These are phyloP conservation scores for Euphrasia arctica DNA, from an alignment of 305 asterid genomes.

Conservation along the genomic window DNA sequence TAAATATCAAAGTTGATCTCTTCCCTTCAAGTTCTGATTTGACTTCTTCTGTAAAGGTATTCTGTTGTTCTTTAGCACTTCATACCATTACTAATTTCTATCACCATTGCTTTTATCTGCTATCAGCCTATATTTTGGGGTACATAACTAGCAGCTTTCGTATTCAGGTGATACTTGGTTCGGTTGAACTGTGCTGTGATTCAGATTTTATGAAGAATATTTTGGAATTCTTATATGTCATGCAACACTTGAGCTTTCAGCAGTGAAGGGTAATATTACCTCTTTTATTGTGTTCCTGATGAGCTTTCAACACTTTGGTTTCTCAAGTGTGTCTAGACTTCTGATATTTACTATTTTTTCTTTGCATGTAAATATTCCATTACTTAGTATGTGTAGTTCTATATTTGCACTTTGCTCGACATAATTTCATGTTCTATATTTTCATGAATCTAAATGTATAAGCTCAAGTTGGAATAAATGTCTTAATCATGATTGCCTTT, in stretches of 20 bases:
- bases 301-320: constrained; percentile 16
- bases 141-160: constrained; percentile 27
- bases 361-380: constrained; percentile 2
- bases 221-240: constrained; percentile 45
- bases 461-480: constrained; percentile 4
- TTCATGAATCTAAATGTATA: not conserved
- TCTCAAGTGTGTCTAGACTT: constrained; percentile 15
- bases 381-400: constrained; percentile 9
- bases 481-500: constrained; percentile 3
- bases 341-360: constrained; percentile 9
- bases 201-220: constrained; percentile 56
- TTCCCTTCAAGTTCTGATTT: constrained; percentile 44
- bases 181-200: constrained; percentile 61
- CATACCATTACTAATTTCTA: constrained; percentile 19
- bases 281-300: constrained; percentile 15
- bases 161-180: constrained; percentile 60
- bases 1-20: constrained; percentile 62
- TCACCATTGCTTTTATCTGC: constrained; percentile 9
- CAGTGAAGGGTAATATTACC: constrained; percentile 61
- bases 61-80: constrained; percentile 19
- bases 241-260: constrained; percentile 52
- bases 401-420: constrained; percentile 5
- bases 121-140: constrained; percentile 24
- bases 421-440: constrained; percentile 9
- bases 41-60: constrained; percentile 69